Evolutionary conservation across 176 grass and related monocot species (phyloP).

Genomic region (Lolium perenne): DNA sequence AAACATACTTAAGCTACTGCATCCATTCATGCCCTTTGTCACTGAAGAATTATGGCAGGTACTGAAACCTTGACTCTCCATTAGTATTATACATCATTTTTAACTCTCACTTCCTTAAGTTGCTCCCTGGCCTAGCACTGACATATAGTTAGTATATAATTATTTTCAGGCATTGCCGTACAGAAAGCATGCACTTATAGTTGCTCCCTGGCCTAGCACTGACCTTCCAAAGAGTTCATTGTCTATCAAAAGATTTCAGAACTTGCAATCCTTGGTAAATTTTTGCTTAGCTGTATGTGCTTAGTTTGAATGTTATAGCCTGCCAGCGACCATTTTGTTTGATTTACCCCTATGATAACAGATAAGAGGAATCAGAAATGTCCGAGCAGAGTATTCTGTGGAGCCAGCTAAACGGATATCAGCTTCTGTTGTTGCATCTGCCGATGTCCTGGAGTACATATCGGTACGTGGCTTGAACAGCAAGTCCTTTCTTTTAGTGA

Average conservation of each 20-base stretch:
- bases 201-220: constrained; percentile 73
- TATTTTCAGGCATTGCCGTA: constrained; percentile 82
- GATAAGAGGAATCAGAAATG: constrained; percentile 93
- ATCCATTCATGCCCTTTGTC: constrained; percentile 98
- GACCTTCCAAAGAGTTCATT: constrained; percentile 76
- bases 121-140: too few species aligned
- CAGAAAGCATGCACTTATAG: constrained; percentile 81
- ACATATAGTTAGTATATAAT: constrained; percentile 19
- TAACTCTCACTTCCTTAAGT: constrained; percentile 3
- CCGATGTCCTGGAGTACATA: constrained; percentile 81
- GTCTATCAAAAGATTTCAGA: constrained; percentile 97
- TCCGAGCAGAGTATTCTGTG: constrained; percentile 93
- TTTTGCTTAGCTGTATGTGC: constrained; percentile 29
- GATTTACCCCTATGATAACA: constrained; percentile 43
- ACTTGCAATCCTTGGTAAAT: constrained; percentile 92
- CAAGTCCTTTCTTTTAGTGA: neutral
- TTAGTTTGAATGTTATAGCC: constrained; percentile 20
- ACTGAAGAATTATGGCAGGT: constrained; percentile 99
- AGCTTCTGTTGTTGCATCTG: constrained; percentile 83
- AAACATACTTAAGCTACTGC: constrained; percentile 91
- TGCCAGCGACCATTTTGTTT: constrained; percentile 38
- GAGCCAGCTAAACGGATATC: constrained; percentile 97
- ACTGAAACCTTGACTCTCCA: constrained; percentile 33
- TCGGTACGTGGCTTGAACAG: constrained; percentile 58
- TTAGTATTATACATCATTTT: constrained; percentile 14